Evolutionary conservation across 306 rosid genomes (phyloP).

Genomic region (Quercus wislizeni): DNA sequence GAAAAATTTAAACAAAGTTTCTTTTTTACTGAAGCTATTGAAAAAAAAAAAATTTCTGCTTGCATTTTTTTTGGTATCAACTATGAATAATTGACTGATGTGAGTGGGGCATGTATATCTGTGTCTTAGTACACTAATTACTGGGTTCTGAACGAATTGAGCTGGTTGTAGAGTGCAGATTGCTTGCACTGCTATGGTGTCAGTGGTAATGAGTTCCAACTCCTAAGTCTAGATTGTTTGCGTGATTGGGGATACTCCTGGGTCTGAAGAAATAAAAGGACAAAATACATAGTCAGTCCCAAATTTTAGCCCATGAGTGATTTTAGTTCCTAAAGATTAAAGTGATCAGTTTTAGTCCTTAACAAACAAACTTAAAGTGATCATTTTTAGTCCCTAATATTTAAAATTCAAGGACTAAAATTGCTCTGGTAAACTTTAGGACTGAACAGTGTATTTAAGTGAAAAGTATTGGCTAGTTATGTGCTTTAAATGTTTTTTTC

Average conservation of each 20-base stretch:
- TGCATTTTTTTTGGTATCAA: neutral
- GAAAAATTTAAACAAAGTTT: neutral
- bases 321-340: too few relatives aligned
- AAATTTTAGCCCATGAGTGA: too few relatives aligned
- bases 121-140: neutral
- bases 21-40: neutral
- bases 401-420: too few relatives aligned
- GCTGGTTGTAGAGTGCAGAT: neutral
- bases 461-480: neutral
- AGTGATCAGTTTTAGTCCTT: too few relatives aligned
- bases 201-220: conserved; percentile 1
- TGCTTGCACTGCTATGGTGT: neutral
- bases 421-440: neutral
- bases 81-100: neutral
- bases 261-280: neutral
- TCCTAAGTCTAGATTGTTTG: neutral
- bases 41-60: neutral
- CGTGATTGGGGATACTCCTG: neutral
- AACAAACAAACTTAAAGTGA: too few relatives aligned
- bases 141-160: neutral
- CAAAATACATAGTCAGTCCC: too few relatives aligned
- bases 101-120: neutral
- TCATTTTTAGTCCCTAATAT: too few relatives aligned
- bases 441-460: too few relatives aligned
- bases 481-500: neutral